phyloP scores from a whole-genome alignment of 345 rosid genomes.

The Brassica incana region DNA sequence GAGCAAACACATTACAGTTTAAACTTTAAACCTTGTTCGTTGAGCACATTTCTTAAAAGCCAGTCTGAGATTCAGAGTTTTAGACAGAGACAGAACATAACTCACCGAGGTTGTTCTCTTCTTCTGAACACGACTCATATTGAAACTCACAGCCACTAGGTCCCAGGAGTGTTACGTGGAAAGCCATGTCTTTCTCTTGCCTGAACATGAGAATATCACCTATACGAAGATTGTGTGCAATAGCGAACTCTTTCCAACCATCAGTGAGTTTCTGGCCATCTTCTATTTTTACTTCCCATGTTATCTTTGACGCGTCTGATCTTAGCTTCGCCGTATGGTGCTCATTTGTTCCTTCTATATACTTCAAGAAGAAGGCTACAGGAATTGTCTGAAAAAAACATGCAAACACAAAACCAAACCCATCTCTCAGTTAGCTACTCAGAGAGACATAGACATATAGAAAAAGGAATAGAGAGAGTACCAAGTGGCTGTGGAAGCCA shows the following conservation, averaged over 20 bases:
- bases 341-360: slow-evolving; percentile 4
- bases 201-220: slow-evolving; percentile 23
- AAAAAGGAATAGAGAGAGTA: not conserved
- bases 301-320: slow-evolving; percentile 17
- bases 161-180: slow-evolving; percentile 18
- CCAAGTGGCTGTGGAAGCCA: slow-evolving; percentile 24
- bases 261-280: slow-evolving; percentile 24
- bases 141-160: slow-evolving; percentile 26
- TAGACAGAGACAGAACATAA: not conserved
- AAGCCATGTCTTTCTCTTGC: slow-evolving; percentile 17
- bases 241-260: slow-evolving; percentile 29
- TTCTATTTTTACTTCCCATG: slow-evolving; percentile 29
- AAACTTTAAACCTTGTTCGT: not conserved
- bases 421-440: not conserved
- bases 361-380: slow-evolving; percentile 9
- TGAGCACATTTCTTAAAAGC: not conserved
- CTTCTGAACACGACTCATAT: not conserved
- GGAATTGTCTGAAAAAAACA: slow-evolving; percentile 26
- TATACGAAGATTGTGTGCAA: slow-evolving; percentile 20
- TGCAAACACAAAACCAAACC: slow-evolving; percentile 3
- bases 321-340: slow-evolving; percentile 6
- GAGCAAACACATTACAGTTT: too few species aligned
- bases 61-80: not conserved
- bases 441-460: not conserved
- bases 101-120: slow-evolving; percentile 10